A percentile compares a stretch with the other conserved stretches of the same genome.
These are phyloP conservation scores for Marchantia paleacea DNA, from an alignment of 225 moss, liverwort and hornwort genomes.

Conservation along the genomic window DNA sequence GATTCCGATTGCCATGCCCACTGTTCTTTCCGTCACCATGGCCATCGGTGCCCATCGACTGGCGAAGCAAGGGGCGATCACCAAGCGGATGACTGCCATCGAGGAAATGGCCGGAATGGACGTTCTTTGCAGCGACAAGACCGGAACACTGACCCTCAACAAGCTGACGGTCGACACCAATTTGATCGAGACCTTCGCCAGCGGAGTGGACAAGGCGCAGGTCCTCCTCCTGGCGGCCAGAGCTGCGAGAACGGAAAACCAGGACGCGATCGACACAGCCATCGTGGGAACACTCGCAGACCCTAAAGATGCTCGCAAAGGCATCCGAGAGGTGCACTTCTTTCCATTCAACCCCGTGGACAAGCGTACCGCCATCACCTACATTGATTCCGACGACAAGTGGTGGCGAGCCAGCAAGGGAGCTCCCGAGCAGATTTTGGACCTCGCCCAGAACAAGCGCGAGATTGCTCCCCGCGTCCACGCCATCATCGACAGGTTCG, in stretches of 20 bases:
- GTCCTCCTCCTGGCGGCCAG: conserved; percentile 26
- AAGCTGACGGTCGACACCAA: conserved; percentile 30
- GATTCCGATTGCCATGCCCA: conserved; percentile 39
- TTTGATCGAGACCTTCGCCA: conserved; percentile 31
- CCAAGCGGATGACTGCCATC: conserved; percentile 39
- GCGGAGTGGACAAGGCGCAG: conserved; percentile 15
- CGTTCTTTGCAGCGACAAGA: conserved; percentile 36
- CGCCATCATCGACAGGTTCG: conserved; percentile 11
- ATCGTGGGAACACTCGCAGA: conserved; percentile 13
- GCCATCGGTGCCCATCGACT: conserved; percentile 30
- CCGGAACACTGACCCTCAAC: conserved; percentile 33
- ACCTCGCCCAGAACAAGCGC: conserved; percentile 11
- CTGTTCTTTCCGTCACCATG: conserved; percentile 31
- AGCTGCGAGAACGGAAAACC: conserved; percentile 33
- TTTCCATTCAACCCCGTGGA: conserved; percentile 49
- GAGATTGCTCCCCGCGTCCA: conserved; percentile 13
- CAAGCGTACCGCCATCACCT: conserved; percentile 49
- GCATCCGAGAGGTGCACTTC: conserved; percentile 39
- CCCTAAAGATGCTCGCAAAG: conserved; percentile 17
- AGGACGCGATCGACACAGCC: conserved; percentile 22
- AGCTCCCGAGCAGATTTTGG: conserved; percentile 43
- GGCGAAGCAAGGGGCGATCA: conserved; percentile 33
- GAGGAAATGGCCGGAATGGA: conserved; percentile 39
- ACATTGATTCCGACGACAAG: conserved; percentile 28
- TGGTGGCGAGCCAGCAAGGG: conserved; percentile 46